Conservation (phyloP, 192 early-diverging fungal genomes). For the Phycomyces blakesleeanus region DNA sequence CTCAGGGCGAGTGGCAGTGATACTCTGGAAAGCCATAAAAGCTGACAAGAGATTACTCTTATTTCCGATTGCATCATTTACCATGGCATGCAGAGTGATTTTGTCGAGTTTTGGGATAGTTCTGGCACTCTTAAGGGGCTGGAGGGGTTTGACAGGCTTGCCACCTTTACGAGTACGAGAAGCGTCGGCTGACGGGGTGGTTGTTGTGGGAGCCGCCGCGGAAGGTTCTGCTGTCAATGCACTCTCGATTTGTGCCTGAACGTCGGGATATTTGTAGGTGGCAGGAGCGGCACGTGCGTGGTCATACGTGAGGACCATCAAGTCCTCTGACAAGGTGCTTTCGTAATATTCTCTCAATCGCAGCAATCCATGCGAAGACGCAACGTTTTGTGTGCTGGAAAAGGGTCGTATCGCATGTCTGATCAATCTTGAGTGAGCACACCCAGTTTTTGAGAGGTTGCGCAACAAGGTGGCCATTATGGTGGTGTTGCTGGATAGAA, state of each 20-base stretch:
- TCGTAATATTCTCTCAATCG: slow-evolving; percentile 50
- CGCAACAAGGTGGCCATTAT: slow-evolving; percentile 8
- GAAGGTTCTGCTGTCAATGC: slow-evolving; percentile 4
- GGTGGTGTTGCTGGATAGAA: neutral
- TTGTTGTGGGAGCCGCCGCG: neutral
- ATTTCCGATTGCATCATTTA: slow-evolving; percentile 80
- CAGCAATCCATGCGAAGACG: slow-evolving; percentile 31
- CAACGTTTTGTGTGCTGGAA: neutral
- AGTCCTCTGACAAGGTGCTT: slow-evolving; percentile 44
- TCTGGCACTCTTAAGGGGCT: slow-evolving; percentile 55
- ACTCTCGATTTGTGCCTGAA: slow-evolving; percentile 26
- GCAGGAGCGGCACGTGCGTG: slow-evolving; percentile 35
- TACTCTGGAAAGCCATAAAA: slow-evolving; percentile 85
- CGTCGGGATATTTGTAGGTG: slow-evolving; percentile 29
- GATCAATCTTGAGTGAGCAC: neutral
- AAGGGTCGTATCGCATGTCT: slow-evolving; percentile 6
- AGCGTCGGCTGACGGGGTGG: neutral
- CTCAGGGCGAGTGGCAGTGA: slow-evolving; percentile 78
- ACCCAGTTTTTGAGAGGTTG: neutral
- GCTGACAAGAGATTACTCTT: slow-evolving; percentile 88
- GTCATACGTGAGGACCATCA: slow-evolving; percentile 53
- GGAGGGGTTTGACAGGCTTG: slow-evolving; percentile 48
- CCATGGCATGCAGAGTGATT: slow-evolving; percentile 83
- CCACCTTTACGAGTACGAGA: slow-evolving; percentile 41
- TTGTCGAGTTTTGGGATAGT: slow-evolving; percentile 66